Evolutionary conservation across 1,139 yeast genomes (phyloP), one percentile per base, ranked within the genome.

Genomic region (Yamadazyma sp.): DNA sequence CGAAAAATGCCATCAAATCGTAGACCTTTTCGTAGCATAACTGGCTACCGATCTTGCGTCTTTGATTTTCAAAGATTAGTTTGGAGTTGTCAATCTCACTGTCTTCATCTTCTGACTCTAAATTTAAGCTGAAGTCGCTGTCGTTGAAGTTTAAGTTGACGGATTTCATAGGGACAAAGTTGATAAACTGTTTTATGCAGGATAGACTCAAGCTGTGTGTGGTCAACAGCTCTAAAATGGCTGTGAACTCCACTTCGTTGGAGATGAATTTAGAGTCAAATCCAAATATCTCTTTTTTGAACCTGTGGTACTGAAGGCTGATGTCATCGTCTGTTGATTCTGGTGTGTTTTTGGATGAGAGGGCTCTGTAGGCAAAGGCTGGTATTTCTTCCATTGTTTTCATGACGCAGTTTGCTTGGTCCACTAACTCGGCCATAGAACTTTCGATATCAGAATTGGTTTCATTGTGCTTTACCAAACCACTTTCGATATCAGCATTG

Each of bases 1-100:
- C 39, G 25, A 59, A 41, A 39, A 62, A 61, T 33, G 48, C 57
- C 18, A 44, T 39, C n/a, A 62, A 34, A 41, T 62, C 65, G 43
- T 57, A 60, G 13, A 57, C 54, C 37, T 54, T 59, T 28, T 59
- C 61, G 22, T 45, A 45, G 13, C 53, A 42, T 22, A 57, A 45
- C 42, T 59, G 57, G 21, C 44, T 49, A 18, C 56, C 55, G 22
- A 58, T 41, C 31, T 47, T 50, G 33, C 51, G 53, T 29, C 56
- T 56, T 22, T 53, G 46, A 15, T 53, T 59, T 36, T 60, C 66
- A 39, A 61, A 61, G 9, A 60, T 44, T 14, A 58, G 52, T 38
- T 43, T 47, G 6, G 53, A 45, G 31, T 45, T 52, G 31, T 52
- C 58, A 17, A 53, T 52, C 23, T 53, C 56, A 35, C 54, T 53